Evolutionary conservation across 768 basidiomycete genomes (phyloP), one percentile per base, ranked within the genome.

Genomic region (Tylopilus cervinicoccineus): DNA sequence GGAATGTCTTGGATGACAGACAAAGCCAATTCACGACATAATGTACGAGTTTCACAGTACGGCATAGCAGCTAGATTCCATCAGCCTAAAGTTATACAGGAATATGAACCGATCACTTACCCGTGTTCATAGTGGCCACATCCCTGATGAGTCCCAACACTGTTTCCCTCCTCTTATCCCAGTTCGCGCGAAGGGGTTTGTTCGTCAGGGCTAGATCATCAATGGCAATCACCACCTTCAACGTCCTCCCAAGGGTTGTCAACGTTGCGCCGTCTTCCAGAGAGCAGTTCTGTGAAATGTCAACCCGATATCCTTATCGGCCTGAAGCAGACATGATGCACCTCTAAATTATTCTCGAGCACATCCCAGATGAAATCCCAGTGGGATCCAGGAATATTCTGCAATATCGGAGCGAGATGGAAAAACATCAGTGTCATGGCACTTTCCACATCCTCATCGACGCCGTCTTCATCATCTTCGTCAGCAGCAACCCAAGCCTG

Each of bases 351-450:
- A 50, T 76, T 87, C 65, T 95, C 93, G 12, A 95, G 61, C 14
- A 97, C 66, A 61, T 97, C 93, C 63, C 90, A 94, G 5, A 93
- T 81, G 28, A 93, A 78, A 41, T 91, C 88, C 96, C 96, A 99
- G 66, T 98, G 96, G 1, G 77, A 72, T 0, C 95, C 96, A 13
- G 81, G 73, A 2, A 95, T 75, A 60, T 82, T 88, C 67, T 97
- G 93, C 50, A 98, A 68, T 45, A 97, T 86, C 3, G 94, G 93
- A 2, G 83, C 89, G 2, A 97, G 72, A 47, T 86, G 75, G 37
- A 76, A 68, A 61, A 91, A 89, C 4, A 96, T 63, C 51, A 82
- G 65, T 7, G 87, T 82, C 72, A 95, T 82, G 45, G 76, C 79
- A 49, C 80, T 82, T 62, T 96, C 88, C 4, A 93, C 76, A 39